Evolutionary conservation across 495 filamentous ascomycete genomes (phyloP).

Genomic region (Penicillium canescens): DNA sequence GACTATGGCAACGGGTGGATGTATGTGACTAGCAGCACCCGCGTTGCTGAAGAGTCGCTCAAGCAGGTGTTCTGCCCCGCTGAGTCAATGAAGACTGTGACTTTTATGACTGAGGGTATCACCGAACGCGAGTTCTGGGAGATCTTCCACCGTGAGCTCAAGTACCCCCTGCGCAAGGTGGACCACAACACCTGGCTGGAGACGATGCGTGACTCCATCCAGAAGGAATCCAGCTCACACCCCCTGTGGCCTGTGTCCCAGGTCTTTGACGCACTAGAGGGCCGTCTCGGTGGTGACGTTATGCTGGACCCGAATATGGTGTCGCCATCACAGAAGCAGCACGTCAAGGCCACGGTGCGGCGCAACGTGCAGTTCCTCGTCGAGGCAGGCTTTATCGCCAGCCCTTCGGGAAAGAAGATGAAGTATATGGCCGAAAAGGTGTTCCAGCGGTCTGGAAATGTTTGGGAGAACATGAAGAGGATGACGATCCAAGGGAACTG

Average conservation of each 20-base stretch:
- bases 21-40: conserved; percentile 22
- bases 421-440: conserved; percentile 19
- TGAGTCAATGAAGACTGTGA: conserved; percentile 7
- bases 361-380: conserved; percentile 25
- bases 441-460: conserved; percentile 17
- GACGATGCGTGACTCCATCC: conserved; percentile 14
- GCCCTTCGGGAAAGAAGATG: conserved; percentile 16
- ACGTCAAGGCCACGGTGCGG: conserved; percentile 18
- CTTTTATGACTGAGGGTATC: conserved; percentile 24
- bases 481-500: background rate
- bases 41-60: conserved; percentile 20
- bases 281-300: conserved; percentile 19
- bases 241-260: conserved; percentile 32
- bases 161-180: conserved; percentile 16
- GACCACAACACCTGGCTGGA: conserved; percentile 15
- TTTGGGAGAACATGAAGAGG: conserved; percentile 20
- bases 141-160: conserved; percentile 17
- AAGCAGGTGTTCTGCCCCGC: conserved; percentile 11
- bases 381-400: conserved; percentile 24
- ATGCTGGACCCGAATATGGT: conserved; percentile 11
- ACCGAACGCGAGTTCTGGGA: conserved; percentile 23
- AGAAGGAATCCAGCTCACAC: conserved; percentile 17
- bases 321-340: conserved; percentile 8
- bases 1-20: conserved; percentile 21
- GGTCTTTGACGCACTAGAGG: conserved; percentile 22